Base-by-base conservation (phyloP, 2,329 filamentous ascomycete genomes). In the Phaeosphaeriaceae sp. region DNA sequence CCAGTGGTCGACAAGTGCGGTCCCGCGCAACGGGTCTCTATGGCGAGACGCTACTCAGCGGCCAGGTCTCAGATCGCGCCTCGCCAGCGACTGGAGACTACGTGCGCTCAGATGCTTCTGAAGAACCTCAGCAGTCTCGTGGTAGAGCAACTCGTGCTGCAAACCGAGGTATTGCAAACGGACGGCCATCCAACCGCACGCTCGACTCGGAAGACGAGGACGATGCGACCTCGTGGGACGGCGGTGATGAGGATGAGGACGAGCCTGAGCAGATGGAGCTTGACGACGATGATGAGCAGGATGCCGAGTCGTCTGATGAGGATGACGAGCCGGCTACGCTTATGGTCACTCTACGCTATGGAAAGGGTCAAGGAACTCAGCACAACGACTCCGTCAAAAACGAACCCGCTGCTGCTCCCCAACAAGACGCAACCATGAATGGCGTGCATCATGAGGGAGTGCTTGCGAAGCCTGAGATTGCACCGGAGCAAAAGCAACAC, bases 1-100 rank as follows among this genome's bases (percentile, higher is more conserved):
- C 92, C 22, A 97, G 93, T 74, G 95, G 95, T 22, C 88, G 95
- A 22, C 93, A 97, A 74, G 89, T 97, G 64, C 86, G 88, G 65
- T 87, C 90, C 48, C 88, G 89, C 9, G 71, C 71, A 24, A 78
- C 77, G 4, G 87, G 91, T 28, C 80, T 89, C 46, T 91, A 91
- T 54, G 88, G 87, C 13, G 87, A 90, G 61, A 81, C 81, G 23
- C 78, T 89, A 57, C 80, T 89, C 17, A 85, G 82, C 66, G 85
- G 84, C 42, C 84, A 86, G 63, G 67, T 67, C 8, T 77, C 75
- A 60, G 80, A 78, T 28, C 69, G 69, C 43, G 72, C 77, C n/a
- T 78, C 80, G 21, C 74, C 75, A 22, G 78, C 79, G 30, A 81
- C 79, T 23, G 81, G 78, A 46, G 78, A 78, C 21, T 79, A 78